Conservation (phyloP, 441 rosid species). For the Sinapis alba region DNA sequence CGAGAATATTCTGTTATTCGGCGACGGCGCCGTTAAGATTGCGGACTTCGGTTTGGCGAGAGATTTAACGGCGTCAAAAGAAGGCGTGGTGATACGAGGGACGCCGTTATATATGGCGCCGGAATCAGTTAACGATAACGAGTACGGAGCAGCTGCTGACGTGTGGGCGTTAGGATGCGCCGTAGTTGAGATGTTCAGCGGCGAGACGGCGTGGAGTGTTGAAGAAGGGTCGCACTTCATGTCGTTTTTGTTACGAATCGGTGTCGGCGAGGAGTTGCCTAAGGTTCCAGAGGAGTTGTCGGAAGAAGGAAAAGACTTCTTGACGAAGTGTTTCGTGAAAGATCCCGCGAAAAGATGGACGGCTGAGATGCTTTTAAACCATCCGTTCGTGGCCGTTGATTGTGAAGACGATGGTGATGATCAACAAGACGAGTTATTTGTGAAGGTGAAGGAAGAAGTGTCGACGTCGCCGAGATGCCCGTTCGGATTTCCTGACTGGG, state of each 20-base stretch:
- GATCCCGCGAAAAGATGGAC: constrained; percentile 79
- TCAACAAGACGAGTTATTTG: constrained; percentile 5
- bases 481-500: constrained; percentile 59
- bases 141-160: constrained; percentile 66
- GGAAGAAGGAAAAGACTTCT: constrained; percentile 67
- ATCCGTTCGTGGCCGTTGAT: constrained; percentile 59
- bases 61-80: constrained; percentile 28
- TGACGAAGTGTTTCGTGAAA: constrained; percentile 62
- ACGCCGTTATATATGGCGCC: constrained; percentile 92
- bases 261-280: constrained; percentile 65
- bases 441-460: constrained; percentile 20
- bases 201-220: constrained; percentile 69
- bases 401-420: neutral
- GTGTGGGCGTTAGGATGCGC: constrained; percentile 92
- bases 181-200: constrained; percentile 76
- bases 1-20: constrained; percentile 63
- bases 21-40: constrained; percentile 59
- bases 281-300: constrained; percentile 56
- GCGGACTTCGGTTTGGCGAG: constrained; percentile 84
- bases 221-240: constrained; percentile 44
- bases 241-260: constrained; percentile 62
- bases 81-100: constrained; percentile 56
- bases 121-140: constrained; percentile 69
- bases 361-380: constrained; percentile 73
- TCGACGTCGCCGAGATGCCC: constrained; percentile 57